Conservation (phyloP, 2,329 filamentous ascomycete species). For the Pseudogymnoascus sp. region DNA sequence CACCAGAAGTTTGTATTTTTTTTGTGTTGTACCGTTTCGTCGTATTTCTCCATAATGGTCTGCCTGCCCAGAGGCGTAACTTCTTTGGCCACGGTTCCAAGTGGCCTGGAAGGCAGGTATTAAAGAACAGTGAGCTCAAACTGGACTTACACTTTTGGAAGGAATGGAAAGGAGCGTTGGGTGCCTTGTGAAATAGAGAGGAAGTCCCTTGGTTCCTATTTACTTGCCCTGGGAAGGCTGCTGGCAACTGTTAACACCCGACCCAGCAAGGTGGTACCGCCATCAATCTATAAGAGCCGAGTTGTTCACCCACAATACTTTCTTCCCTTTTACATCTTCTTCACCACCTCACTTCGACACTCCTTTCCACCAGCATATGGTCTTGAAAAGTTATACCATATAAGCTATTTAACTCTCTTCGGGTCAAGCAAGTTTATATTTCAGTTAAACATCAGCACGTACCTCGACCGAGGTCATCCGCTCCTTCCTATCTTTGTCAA, state of each 20-base stretch:
- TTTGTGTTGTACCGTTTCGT: not conserved
- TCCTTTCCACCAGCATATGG: not conserved
- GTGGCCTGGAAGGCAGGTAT: not conserved
- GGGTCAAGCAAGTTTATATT: not conserved
- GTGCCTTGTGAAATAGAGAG: not conserved
- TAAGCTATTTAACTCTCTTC: conserved; percentile 7
- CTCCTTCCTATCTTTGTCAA: conserved; percentile 6
- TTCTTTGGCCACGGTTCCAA: not conserved
- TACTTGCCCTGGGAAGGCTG: not conserved
- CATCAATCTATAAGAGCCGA: not conserved
- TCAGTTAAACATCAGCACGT: not conserved
- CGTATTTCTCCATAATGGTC: not conserved
- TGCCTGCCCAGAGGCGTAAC: not conserved
- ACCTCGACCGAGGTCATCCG: not conserved
- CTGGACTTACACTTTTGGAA: not conserved
- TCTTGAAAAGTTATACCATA: not conserved
- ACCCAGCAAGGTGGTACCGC: not conserved
- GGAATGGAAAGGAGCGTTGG: not conserved
- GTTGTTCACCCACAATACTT: conserved; percentile 2
- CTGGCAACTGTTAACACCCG: not conserved
- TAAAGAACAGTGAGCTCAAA: not conserved
- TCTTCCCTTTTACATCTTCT: not conserved
- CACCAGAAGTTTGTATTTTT: not conserved
- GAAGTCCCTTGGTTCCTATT: not conserved
- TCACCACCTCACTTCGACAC: not conserved